phyloP scores from a whole-genome alignment of 2,329 filamentous ascomycete species.

The Scytalidium lignicola region DNA sequence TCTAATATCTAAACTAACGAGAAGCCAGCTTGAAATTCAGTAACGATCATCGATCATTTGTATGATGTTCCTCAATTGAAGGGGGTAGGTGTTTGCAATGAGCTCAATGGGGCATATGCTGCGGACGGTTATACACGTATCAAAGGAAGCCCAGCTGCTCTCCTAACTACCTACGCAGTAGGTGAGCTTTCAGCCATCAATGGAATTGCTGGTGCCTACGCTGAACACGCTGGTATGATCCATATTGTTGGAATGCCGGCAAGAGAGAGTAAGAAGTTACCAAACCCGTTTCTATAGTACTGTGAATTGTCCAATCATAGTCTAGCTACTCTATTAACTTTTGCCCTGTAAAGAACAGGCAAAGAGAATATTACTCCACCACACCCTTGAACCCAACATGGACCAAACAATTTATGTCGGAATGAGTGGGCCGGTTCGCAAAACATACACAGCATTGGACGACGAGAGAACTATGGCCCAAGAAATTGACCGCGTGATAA shows the following conservation, averaged over 20 bases:
- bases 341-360: constrained; percentile 32
- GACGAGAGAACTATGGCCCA: constrained; percentile 58
- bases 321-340: background rate
- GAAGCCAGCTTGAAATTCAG: too few relatives aligned
- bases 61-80: too few relatives aligned
- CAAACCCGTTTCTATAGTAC: background rate
- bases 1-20: too few relatives aligned
- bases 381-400: constrained; percentile 51
- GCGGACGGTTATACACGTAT: constrained; percentile 47
- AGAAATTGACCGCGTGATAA: constrained; percentile 46
- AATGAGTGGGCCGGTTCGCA: constrained; percentile 37
- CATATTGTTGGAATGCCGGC: constrained; percentile 47
- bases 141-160: constrained; percentile 37
- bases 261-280: constrained; percentile 15
- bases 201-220: constrained; percentile 52
- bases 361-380: constrained; percentile 41
- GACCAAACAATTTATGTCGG: constrained; percentile 47
- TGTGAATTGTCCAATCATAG: background rate
- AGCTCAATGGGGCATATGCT: constrained; percentile 37
- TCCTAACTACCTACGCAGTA: constrained; percentile 46
- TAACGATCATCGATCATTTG: too few relatives aligned
- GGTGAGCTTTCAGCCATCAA: constrained; percentile 54
- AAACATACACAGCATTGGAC: constrained; percentile 29
- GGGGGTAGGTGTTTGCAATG: constrained; percentile 31
- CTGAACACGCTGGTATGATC: constrained; percentile 50